Evolutionary conservation across 345 rosid species (phyloP).

Genomic region (Alliaria petiolata): DNA sequence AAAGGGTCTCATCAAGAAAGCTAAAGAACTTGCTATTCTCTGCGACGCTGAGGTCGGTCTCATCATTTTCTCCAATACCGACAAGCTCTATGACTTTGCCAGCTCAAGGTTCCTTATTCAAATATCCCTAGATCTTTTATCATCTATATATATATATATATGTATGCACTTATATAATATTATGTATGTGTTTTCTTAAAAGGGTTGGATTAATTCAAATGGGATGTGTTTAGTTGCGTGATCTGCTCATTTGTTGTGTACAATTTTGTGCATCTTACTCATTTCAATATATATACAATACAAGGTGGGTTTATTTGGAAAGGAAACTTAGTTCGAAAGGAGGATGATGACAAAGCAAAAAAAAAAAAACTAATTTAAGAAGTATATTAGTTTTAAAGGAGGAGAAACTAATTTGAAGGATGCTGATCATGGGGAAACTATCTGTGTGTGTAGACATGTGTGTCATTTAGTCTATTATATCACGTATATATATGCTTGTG

Average conservation of each 20-base stretch:
- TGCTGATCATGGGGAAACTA: not conserved
- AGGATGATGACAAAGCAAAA: not conserved
- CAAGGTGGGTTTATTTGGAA: not conserved
- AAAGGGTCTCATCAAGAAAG: conserved; percentile 72
- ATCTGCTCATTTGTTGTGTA: not conserved
- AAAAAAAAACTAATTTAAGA: not conserved
- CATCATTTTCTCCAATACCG: conserved; percentile 54
- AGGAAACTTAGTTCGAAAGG: not conserved
- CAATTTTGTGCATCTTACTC: not conserved
- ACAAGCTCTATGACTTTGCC: conserved; percentile 66
- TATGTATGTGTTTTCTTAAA: not conserved
- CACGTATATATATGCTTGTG: not conserved
- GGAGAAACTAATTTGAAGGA: not conserved
- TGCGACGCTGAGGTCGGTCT: conserved; percentile 74
- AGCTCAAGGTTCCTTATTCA: conserved; percentile 43
- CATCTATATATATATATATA: not conserved
- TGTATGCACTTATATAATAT: not conserved
- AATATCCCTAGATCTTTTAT: not conserved
- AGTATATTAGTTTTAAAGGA: not conserved
- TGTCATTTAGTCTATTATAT: not conserved
- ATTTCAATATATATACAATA: not conserved
- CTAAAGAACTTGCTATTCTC: conserved; percentile 64
- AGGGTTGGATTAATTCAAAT: not conserved
- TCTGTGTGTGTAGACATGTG: not conserved
- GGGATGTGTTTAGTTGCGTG: not conserved